Base-by-base conservation (phyloP, 768 basidiomycete genomes). In the Tricholoma flavovirens region DNA sequence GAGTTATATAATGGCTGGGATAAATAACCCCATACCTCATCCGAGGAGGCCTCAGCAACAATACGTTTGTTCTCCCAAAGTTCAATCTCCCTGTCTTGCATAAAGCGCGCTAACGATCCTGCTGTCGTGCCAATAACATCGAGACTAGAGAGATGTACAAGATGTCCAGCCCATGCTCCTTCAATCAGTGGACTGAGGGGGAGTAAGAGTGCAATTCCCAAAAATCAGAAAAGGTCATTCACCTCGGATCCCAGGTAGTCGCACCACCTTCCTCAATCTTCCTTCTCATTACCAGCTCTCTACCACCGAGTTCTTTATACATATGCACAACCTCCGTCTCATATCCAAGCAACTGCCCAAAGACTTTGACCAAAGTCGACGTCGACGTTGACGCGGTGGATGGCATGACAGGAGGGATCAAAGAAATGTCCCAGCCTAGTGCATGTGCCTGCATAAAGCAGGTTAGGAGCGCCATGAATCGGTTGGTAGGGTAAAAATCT, bases 111-210 rank as follows among this genome's bases (percentile, higher is more conserved):
- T 7, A 87, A 63, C 2, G 84, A 83, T 4, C 84, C 84, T 10
- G 82, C 84, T 8, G 85, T 86, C 0, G 83, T 70, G 0, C 84
- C 84, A 33, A 86, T 77, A n/a, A 83, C 81, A 65, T 87, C 85
- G 26, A 86, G 63, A 1, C 83, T 81, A 3, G 80, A 75, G 0
- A 87, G 73, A 64, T 86, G 84, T 2, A 85, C 69, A 22, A 87
- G 66, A 21, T 76, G 70, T 0, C 84, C 85, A 36, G 71, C 68
- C 80, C 78, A 83, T 4, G 77, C 81, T 17, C 80, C 81, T 59
- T 83, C 78, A n/a, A 84, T 73, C 30, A 87, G 58, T 4, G 56
- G 35, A 59, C 45, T 50, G 21, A 29, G 8, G 4, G 48, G 40
- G 54, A 40, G 21, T 51, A 55, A 40, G 48, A 33, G 33, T 29